These are phyloP conservation scores for Euphrasia arctica DNA, from an alignment of 305 asterid genomes.

Conservation along the genomic window DNA sequence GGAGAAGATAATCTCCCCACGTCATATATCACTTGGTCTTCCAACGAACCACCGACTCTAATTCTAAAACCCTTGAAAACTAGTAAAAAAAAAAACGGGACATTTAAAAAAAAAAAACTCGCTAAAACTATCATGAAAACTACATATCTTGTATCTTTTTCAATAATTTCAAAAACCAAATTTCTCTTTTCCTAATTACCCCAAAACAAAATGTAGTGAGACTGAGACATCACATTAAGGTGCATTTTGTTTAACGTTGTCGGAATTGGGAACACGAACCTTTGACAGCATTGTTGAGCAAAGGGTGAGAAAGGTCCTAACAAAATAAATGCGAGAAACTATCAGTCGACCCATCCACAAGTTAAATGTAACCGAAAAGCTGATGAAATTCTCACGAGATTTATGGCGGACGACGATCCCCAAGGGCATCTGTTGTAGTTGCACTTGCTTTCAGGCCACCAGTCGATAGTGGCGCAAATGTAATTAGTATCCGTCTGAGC, in stretches of 20 bases:
- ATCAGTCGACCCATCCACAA: neutral
- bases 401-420: conserved; percentile 68
- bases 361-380: neutral
- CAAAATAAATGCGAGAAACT: conserved; percentile 27
- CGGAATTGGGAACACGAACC: conserved; percentile 44
- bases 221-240: conserved; percentile 14
- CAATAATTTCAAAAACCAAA: too few relatives aligned
- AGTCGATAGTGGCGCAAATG: conserved; percentile 88
- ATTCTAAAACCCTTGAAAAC: conserved; percentile 80
- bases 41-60: conserved; percentile 93
- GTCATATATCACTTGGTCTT: conserved; percentile 75
- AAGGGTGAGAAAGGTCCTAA: conserved; percentile 78
- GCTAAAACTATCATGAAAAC: too few relatives aligned
- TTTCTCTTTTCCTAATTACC: too few relatives aligned
- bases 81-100: conserved; percentile 18
- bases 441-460: conserved; percentile 98
- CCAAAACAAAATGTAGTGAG: conserved; percentile 12
- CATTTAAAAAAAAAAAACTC: too few relatives aligned
- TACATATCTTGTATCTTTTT: too few relatives aligned
- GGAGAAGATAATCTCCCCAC: conserved; percentile 53
- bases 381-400: conserved; percentile 51
- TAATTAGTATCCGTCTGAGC: conserved; percentile 73
- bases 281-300: conserved; percentile 65
- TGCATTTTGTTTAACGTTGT: neutral
- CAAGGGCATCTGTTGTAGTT: conserved; percentile 83